Base-by-base conservation (phyloP, 2,329 filamentous ascomycete genomes). In the Cordyceps tenuipes region DNA sequence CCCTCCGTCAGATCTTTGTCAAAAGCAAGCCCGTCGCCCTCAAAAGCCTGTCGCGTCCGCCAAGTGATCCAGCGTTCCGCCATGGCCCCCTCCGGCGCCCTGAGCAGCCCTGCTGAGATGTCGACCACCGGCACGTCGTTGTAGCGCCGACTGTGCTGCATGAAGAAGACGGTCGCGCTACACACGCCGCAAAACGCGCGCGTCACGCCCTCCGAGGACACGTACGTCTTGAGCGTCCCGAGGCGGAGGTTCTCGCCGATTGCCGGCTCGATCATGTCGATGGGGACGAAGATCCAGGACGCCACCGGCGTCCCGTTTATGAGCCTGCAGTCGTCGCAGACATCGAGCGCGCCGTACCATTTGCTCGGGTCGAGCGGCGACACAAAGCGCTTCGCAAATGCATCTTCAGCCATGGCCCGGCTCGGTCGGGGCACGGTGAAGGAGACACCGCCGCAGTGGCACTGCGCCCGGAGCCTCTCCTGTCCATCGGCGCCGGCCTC, bases 1-100 rank as follows among this genome's bases (percentile, higher is more conserved):
- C 68, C 68, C 60, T 73, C 67, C 0, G 64, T 59, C 63, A 80
- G 76, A 1, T 62, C 65, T 0, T 57, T 29, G 52, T 79, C 76
- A 57, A 69, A 79, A 23, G 58, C 61, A 61, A 65, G 69, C 3
- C 76, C 77, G 31, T 67, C 70, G 8, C 71, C 68, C 7, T 62
- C 57, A 65, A 68, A 74, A 1, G 68, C 71, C 10, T 75, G 34
- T 60, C 69, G 68, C 21, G 75, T 72, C 56, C 75, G 68, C 78
- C 79, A 81, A 1, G 71, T 74, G 19, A 81, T 61, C 79, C 79
- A 80, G 8, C 72, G 68, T 63, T 77, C 72, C 0, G 76, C 76
- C 68, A 75, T 70, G 3, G 70, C 64, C 0, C 77, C 77, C 59
- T 77, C 76, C 0, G 75, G 74, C 3, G 76, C 76, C 59, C 76